These are phyloP conservation scores for Pythium angustatum DNA, from an alignment of 352 stramenopile genomes.

Conservation along the genomic window DNA sequence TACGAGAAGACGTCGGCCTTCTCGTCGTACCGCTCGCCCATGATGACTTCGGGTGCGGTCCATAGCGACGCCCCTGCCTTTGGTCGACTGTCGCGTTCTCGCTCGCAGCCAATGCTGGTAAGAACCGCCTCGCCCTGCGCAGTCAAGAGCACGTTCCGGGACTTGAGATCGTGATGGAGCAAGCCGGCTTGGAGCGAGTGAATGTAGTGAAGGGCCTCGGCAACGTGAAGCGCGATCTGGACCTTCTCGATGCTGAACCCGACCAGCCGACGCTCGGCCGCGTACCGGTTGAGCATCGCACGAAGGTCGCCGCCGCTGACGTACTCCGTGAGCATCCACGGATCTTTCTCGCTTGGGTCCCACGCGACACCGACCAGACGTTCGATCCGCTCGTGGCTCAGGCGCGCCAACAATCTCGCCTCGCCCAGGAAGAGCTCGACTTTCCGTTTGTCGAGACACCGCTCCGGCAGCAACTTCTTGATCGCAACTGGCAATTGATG, in stretches of 20 bases:
- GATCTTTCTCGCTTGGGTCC: conserved; percentile 13
- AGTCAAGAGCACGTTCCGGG: conserved; percentile 40
- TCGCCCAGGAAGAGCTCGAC: conserved; percentile 4
- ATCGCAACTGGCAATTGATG: conserved; percentile 40
- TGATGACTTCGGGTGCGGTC: conserved; percentile 27
- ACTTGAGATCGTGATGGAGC: conserved; percentile 27
- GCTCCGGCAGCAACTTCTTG: conserved; percentile 34
- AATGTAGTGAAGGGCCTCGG: conserved; percentile 15
- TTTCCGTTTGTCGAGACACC: neutral
- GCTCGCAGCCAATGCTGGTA: conserved; percentile 40
- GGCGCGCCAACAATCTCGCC: conserved; percentile 36
- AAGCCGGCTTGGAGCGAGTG: conserved; percentile 11
- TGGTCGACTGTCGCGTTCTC: conserved; percentile 26
- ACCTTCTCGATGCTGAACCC: conserved; percentile 40
- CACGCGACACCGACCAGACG: conserved; percentile 19
- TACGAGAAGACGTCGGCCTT: conserved; percentile 20
- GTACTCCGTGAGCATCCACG: conserved; percentile 39
- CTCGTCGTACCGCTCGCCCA: conserved; percentile 33
- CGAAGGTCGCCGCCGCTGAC: conserved; percentile 7
- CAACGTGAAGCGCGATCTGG: conserved; percentile 34
- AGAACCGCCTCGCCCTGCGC: conserved; percentile 35
- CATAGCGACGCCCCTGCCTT: conserved; percentile 13
- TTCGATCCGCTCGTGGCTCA: conserved; percentile 61
- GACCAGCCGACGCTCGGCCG: conserved; percentile 7
- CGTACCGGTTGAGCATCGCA: conserved; percentile 29